phyloP scores from a whole-genome alignment of 805 yeast genomes.

The Pichia scutulata region DNA sequence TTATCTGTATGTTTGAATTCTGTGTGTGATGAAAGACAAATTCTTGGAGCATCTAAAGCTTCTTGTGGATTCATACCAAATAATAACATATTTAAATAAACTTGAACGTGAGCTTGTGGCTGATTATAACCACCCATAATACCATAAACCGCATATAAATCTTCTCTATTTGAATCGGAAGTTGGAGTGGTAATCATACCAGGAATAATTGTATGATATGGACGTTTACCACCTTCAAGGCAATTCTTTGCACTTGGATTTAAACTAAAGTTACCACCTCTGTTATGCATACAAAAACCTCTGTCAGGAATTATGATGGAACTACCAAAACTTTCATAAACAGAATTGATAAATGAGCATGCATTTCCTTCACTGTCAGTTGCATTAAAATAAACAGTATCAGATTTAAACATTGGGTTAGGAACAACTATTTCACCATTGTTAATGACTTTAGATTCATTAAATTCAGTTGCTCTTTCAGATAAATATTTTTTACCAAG shows the following conservation, averaged over 20 bases:
- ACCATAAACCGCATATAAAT: conserved; percentile 54
- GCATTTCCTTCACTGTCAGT: conserved; percentile 69
- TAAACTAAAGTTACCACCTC: conserved; percentile 70
- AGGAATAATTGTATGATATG: conserved; percentile 80
- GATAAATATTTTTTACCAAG: conserved; percentile 43
- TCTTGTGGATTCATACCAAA: conserved; percentile 66
- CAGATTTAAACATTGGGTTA: conserved; percentile 51
- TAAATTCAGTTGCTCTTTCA: conserved; percentile 42
- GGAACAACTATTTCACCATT: conserved; percentile 36
- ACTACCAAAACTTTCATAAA: conserved; percentile 62
- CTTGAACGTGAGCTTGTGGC: conserved; percentile 81
- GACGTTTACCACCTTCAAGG: conserved; percentile 61
- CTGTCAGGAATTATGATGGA: conserved; percentile 55
- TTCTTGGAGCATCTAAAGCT: conserved; percentile 68
- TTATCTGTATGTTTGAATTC: conserved; percentile 34
- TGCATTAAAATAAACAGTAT: conserved; percentile 63
- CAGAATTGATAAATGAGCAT: conserved; percentile 72
- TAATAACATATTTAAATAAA: conserved; percentile 53
- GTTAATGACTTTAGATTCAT: conserved; percentile 31
- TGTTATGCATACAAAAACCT: conserved; percentile 68
- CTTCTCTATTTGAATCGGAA: conserved; percentile 20
- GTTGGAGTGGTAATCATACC: conserved; percentile 56
- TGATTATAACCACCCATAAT: conserved; percentile 87
- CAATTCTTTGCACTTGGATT: conserved; percentile 50
- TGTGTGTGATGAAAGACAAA: conserved; percentile 52